Percentiles rank a stretch among this genome's conserved stretches.
phyloP scores from a whole-genome alignment of 169 alveolate genomes.

The Plasmodium knowlesi region DNA sequence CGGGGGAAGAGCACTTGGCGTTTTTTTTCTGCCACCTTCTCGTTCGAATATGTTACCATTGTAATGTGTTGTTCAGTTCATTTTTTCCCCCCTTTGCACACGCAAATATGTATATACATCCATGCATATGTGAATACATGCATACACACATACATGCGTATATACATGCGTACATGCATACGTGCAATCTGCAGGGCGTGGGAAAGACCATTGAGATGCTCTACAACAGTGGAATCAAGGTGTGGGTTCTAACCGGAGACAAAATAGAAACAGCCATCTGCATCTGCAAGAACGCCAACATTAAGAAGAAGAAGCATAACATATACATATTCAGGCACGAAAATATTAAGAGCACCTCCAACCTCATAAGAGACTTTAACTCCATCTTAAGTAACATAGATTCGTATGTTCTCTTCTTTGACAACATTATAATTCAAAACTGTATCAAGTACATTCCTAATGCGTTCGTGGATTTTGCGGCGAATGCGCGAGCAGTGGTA shows the following conservation, averaged over 20 bases:
- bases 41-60: not conserved
- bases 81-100: not conserved
- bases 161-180: not conserved
- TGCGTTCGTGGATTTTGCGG: conserved; percentile 72
- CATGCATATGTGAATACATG: not conserved
- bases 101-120: not conserved
- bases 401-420: conserved; percentile 70
- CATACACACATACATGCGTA: not conserved
- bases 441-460: conserved; percentile 65
- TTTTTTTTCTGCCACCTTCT: not conserved
- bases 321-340: conserved; percentile 80
- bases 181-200: conserved; percentile 85
- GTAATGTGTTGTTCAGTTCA: not conserved
- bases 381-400: conserved; percentile 55
- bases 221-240: conserved; percentile 96
- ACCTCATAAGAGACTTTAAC: conserved; percentile 56
- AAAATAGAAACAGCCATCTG: conserved; percentile 99
- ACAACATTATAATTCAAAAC: conserved; percentile 64
- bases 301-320: conserved; percentile 87
- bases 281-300: conserved; percentile 96
- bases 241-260: conserved; percentile 99
- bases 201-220: conserved; percentile 93
- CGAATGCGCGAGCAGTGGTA: conserved; percentile 76
- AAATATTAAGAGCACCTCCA: conserved; percentile 76
- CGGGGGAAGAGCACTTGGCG: too few species aligned